Evolutionary conservation across 2,329 filamentous ascomycete species (phyloP).

Genomic region (Pseudopyricularia cyperi): DNA sequence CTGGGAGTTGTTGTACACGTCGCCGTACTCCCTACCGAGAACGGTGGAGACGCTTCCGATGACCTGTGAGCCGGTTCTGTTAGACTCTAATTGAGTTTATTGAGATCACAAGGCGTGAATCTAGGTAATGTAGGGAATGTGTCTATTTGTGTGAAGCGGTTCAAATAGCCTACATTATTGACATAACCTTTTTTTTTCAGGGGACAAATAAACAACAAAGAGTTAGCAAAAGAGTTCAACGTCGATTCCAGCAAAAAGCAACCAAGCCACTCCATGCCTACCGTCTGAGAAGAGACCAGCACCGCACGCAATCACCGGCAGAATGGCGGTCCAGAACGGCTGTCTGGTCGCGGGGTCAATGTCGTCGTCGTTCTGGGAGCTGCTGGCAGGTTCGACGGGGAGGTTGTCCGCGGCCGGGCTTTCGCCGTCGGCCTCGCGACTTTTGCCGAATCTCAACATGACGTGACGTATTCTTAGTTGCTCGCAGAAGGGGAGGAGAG

Average conservation of each 20-base stretch:
- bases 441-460: constrained; percentile 4
- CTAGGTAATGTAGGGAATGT: too few species aligned
- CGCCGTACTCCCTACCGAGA: constrained; percentile 53
- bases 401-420: background rate
- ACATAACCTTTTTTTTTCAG: constrained; percentile 51
- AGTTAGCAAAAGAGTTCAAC: too few species aligned
- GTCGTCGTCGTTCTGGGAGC: background rate
- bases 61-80: constrained; percentile 34
- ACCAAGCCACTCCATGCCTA: too few species aligned
- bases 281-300: constrained; percentile 81
- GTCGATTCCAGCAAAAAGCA: too few species aligned
- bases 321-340: constrained; percentile 11
- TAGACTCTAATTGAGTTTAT: background rate
- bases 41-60: constrained; percentile 81
- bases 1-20: constrained; percentile 52
- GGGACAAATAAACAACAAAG: too few species aligned
- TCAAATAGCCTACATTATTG: constrained; percentile 73
- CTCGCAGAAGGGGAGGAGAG: background rate
- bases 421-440: constrained; percentile 3
- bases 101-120: constrained; percentile 8
- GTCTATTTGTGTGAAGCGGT: too few species aligned
- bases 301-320: constrained; percentile 76
- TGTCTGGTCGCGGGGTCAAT: background rate
- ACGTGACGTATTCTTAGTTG: background rate
- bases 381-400: background rate